Base-by-base conservation (phyloP, 2,329 filamentous ascomycete species). In the Ophiosphaerella narmari region DNA sequence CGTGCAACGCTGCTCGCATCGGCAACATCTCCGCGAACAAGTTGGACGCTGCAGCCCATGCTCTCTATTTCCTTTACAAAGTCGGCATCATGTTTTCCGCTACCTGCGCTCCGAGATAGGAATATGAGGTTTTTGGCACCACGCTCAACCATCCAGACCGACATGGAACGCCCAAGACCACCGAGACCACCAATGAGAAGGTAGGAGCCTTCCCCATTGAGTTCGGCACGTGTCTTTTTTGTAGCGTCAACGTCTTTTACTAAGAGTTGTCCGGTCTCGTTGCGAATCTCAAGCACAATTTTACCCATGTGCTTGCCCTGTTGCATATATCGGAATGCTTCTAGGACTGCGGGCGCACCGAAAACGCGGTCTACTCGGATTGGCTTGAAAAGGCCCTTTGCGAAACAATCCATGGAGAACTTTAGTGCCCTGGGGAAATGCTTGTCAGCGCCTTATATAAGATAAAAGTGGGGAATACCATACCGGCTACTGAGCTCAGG, bases 241-340 rank as follows among this genome's bases (percentile, higher is more conserved):
- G 26, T 29, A 29, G 26, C n/a, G 21, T 16, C 16, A 24, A 16
- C 24, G 12, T 29, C 5, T 7, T 13, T 21, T 32, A 21, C 8
- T 36, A 37, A 12, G 12, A 23, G 12, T 3, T 45, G 26, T 5
- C 33, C 26, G 5, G 42, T 54, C 35, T 26, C 31, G 26, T 29
- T 6, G 26, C 26, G 50, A 38, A 54, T 43, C 7, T 59, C 46
- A 9, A 77, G 50, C 7, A 77, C 70, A 2, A 77, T 57, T 55
- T 77, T 78, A 7, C 76, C 75, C 2, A 71, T 67, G 39, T 76
- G 74, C 11, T 64, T 65, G 0, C 75, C 72, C 8, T 57, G 46
- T 14, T 68, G 67, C 36, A 77, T 66, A 45, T 58, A 62, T 5
- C 58, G 39, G 26, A 76, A 57, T 0, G 71, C 73, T 1, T 55